Evolutionary conservation across 176 grass and related monocot genomes (phyloP), one percentile per base, ranked within the genome.

Genomic region (Carex myosuroides): DNA sequence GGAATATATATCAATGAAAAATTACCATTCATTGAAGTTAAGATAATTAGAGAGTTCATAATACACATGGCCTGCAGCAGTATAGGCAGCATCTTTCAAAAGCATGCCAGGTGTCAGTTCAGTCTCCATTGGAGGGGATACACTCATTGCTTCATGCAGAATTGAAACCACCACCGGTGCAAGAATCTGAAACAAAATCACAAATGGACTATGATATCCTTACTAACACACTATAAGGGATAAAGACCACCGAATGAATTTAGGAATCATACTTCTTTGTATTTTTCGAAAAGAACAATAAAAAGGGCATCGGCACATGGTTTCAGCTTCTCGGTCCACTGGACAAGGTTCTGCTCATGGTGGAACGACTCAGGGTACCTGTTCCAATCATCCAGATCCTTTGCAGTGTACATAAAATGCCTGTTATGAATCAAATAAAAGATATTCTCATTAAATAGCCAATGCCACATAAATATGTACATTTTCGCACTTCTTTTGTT

Each of bases 41-140:
- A 99, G 88, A 83, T 90, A 95, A 82, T 88, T 99, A 35, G 96
- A 99, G 87, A 99, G 93, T 84, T 99, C 96, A 89, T 99, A 99
- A 83, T 95, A 99, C 65, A 95, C 96, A 85, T 99, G 96, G 16
- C 96, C 93, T 24, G 91, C 92, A 37, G 91, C 91, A 84, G 89
- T 99, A 92, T 99, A 99, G 54, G 91, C 82, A 63, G 96, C 93
- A 90, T 99, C 96, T 94, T 99, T 99, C 29, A 99, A 90, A 84
- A 99, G 96, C 96, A 99, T 99, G 85, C 91, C 89, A 54, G 91
- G 18, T 66, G 93, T 95, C 85, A 99, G 64, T 80, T 93, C 87
- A 35, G 85, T 99, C 88, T 99, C 96, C 70, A 93, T 68, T 82
- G 93, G 96, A 71, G 91, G 89, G 58, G 91, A 99, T 85, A 88